Base-by-base conservation (phyloP, 2,329 filamentous ascomycete species). In the Cercospora zeae-maydis region DNA sequence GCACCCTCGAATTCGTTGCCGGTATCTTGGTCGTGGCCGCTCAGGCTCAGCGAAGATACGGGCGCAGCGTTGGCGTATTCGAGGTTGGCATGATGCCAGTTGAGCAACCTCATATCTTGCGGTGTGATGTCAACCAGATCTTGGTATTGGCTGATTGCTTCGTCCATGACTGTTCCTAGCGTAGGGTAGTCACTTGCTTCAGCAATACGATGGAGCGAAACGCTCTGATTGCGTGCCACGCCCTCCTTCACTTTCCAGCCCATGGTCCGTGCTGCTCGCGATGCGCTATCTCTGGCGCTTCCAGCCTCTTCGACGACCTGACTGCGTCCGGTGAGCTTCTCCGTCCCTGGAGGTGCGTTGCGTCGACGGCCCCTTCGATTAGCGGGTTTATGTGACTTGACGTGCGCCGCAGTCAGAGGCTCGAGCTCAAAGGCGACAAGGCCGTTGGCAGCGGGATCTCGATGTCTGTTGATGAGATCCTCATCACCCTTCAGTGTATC, bases 1-100 rank as follows among this genome's bases (percentile, higher is more conserved):
- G 90, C 88, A 6, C 95, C 95, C 75, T 97, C 93, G 80, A 96
- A 99, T 74, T 99, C 95, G 71, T 99, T 97, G 0, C 95, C 95
- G 55, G 93, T 92, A 73, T 99, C 96, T 71, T 99, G 92, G 76
- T 99, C 96, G 91, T 96, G 98, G 0, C 93, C 88, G 7, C 88
- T 87, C 13, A 99, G 84, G 75, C 93, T 98, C 16, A 99, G 84
- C 66, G 90, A 89, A 67, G 90, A 88, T 59, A 96, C 87, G 68
- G 92, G 96, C 1, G 88, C 91, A 1, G 95, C 95, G 75, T 98
- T 99, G 66, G 93, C 96, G 74, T 99, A 99, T 76, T 99, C 95
- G 13, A 99, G 83, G 73, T 99, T 99, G 67, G 96, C 96, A 75
- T 97, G 90, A 76, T 99, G 96, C 95, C 95, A 99, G 73, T 97